Base-by-base conservation (phyloP, 2,329 filamentous ascomycete genomes). In the Aureobasidium sp. region DNA sequence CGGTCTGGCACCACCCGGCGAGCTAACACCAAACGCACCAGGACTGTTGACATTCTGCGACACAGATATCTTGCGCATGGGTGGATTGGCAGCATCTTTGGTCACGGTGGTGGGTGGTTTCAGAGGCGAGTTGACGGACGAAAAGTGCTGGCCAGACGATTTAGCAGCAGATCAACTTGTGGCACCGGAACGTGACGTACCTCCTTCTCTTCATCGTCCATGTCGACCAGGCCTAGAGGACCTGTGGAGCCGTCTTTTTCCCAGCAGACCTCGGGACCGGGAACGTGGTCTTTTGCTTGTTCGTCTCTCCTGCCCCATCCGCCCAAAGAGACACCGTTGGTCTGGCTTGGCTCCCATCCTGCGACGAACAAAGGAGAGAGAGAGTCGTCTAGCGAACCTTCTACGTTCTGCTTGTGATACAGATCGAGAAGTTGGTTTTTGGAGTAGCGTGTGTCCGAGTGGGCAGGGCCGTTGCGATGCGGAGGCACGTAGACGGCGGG, bases 251-350 rank as follows among this genome's bases (percentile, higher is more conserved):
- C 91, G 64, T 82, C 82, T 63, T 83, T 77, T 71, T 96, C 90
- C 94, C 93, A 99, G 74, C 92, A 97, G 45, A 93, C 84, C 65
- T 94, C 91, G n/a, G 92, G 90, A 48, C 93, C 91, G 70, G 89
- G 85, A 63, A 86, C 86, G 65, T 82, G 79, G 65, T 88, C 85
- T 72, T 91, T 88, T 63, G 82, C 69, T 53, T 76, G 83, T 34
- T 62, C 60, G 66, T 97, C 91, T 63, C 84, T 82, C 74, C 92
- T 91, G 57, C 89, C 89, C 91, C 91, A 96, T 60, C 84, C 83
- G 29, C 73, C 71, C 53, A 70, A 78, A 70, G 74, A 81, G 70
- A 72, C 69, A 36, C 87, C 86, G 68, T 91, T 91, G 44, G 85
- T 77, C 56, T 86, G 82, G 63, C 86, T 84, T 31, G 91, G 90